Conservation (phyloP, 768 basidiomycete species). For the Tulasnella sp. region DNA sequence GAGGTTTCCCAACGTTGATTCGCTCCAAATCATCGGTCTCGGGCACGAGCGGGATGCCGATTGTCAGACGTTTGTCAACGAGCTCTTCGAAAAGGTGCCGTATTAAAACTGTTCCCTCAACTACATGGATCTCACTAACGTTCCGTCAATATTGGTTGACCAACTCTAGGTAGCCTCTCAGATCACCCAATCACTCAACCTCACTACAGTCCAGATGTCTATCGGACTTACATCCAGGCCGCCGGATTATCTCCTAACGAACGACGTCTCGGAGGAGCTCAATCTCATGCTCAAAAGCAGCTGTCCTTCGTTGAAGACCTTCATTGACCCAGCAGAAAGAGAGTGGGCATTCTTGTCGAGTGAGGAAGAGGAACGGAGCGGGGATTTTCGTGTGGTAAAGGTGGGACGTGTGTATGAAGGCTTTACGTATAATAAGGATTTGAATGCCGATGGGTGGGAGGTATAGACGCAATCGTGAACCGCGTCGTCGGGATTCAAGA, state of each 20-base stretch:
- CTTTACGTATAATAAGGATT: too few species aligned
- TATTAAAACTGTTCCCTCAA: not conserved
- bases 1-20: not conserved
- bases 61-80: not conserved
- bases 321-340: not conserved
- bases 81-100: not conserved
- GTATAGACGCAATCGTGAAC: too few species aligned
- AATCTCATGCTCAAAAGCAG: not conserved
- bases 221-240: too few species aligned
- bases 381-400: not conserved
- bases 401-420: not conserved
- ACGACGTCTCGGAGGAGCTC: not conserved
- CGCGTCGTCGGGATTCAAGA: too few species aligned
- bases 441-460: too few species aligned
- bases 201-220: not conserved
- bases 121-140: not conserved
- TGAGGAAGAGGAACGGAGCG: not conserved
- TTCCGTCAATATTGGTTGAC: not conserved
- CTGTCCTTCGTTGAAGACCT: slow-evolving; percentile 4
- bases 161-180: not conserved
- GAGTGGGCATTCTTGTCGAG: not conserved
- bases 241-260: too few species aligned
- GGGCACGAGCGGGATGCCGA: too few species aligned
- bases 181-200: not conserved
- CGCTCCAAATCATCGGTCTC: not conserved